A percentile compares a stretch with the other conserved stretches of the same genome.
phyloP scores from a whole-genome alignment of 495 filamentous ascomycete species.

The Xylaria palmicola region DNA sequence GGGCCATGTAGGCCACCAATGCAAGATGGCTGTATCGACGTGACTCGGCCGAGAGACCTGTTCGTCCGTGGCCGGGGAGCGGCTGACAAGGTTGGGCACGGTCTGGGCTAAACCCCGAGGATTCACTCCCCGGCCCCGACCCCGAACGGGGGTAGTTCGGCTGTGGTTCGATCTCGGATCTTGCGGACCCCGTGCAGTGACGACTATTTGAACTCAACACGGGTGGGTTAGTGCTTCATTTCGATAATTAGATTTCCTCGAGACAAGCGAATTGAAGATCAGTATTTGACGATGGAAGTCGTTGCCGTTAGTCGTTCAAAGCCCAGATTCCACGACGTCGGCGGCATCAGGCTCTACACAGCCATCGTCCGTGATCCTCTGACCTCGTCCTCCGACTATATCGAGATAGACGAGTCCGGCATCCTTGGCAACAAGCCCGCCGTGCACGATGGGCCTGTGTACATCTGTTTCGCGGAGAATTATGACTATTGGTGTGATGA shows the following conservation, averaged over 20 bases:
- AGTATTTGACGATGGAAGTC: not conserved
- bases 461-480: conserved; percentile 11
- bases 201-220: not conserved
- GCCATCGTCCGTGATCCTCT: conserved; percentile 4
- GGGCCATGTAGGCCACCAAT: not conserved
- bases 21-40: not conserved
- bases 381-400: not conserved
- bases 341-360: conserved; percentile 1
- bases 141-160: conserved; percentile 3
- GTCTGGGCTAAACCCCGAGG: not conserved
- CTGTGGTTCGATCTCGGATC: not conserved
- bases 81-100: not conserved
- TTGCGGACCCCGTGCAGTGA: not conserved
- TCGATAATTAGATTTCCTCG: not conserved
- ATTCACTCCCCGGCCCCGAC: not conserved
- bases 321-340: not conserved
- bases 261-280: not conserved
- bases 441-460: conserved; percentile 7
- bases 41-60: not conserved
- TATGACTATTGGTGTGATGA: conserved; percentile 12
- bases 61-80: not conserved
- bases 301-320: conserved; percentile 5
- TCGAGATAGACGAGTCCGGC: conserved; percentile 1
- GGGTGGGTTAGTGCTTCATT: not conserved
- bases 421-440: conserved; percentile 1